Percentiles rank a stretch among this genome's conserved stretches.
phyloP scores from a whole-genome alignment of 1,284 basidiomycete genomes.

The Takashimella koratensis region DNA sequence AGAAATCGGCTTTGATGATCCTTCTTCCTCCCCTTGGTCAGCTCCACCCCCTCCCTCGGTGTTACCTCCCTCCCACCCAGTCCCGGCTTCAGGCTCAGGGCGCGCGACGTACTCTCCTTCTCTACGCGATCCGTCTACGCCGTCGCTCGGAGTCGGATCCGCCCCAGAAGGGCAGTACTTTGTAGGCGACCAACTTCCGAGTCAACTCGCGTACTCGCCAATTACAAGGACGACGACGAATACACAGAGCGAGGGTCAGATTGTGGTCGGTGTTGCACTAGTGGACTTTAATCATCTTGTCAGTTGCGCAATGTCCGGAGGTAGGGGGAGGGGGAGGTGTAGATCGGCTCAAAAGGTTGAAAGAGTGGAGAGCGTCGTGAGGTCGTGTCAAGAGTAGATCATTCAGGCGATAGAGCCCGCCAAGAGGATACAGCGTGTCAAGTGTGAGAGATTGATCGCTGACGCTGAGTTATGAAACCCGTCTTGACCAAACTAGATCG shows the following conservation, averaged over 20 bases:
- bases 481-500: conserved; percentile 74
- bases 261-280: conserved; percentile 72
- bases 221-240: background rate
- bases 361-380: too few species aligned
- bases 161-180: too few species aligned
- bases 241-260: conserved; percentile 11
- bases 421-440: too few species aligned
- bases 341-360: too few species aligned
- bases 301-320: conserved; percentile 24
- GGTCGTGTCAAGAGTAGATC: too few species aligned
- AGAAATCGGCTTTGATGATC: background rate
- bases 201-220: background rate
- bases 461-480: too few species aligned
- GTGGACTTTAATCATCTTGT: conserved; percentile 90
- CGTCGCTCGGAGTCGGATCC: too few species aligned
- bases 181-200: background rate
- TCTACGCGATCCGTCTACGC: background rate
- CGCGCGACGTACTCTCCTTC: background rate
- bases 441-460: too few species aligned
- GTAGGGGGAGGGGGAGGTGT: background rate
- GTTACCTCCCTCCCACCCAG: background rate
- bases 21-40: background rate
- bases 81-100: background rate
- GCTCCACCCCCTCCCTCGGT: background rate
- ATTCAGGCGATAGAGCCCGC: too few species aligned